A percentile compares a stretch with the other conserved stretches of the same genome.
Conservation (phyloP, 2,329 filamentous ascomycete genomes). For the Cordyceps militaris region DNA sequence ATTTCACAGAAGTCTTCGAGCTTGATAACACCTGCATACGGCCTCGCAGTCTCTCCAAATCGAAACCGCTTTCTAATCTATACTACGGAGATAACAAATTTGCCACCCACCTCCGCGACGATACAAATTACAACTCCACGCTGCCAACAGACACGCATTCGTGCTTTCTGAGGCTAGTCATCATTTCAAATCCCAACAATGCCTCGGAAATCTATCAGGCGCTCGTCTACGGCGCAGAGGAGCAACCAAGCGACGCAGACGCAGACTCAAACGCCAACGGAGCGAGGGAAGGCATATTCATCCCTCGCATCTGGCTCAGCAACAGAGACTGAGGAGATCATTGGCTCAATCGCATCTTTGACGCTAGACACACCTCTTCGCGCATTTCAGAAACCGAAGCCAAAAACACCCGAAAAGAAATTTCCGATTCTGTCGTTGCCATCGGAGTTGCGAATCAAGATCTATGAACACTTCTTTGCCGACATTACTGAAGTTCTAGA, state of each 20-base stretch:
- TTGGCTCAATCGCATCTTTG: conserved; percentile 35
- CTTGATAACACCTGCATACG: background rate
- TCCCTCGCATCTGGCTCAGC: conserved; percentile 30
- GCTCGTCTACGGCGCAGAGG: conserved; percentile 25
- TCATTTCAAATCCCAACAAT: conserved; percentile 3
- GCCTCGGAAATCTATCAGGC: conserved; percentile 22
- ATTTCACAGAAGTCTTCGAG: background rate
- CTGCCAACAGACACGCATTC: conserved; percentile 12
- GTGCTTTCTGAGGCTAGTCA: background rate
- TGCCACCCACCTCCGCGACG: conserved; percentile 1
- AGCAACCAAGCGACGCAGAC: background rate
- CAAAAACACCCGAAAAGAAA: conserved; percentile 31
- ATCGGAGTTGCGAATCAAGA: conserved; percentile 59
- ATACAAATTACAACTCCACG: background rate
- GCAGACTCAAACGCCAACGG: conserved; percentile 23
- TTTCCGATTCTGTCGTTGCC: conserved; percentile 64
- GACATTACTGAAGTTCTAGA: conserved; percentile 51
- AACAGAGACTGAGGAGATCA: conserved; percentile 33
- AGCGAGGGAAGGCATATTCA: conserved; percentile 16
- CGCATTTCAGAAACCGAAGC: conserved; percentile 25
- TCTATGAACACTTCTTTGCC: conserved; percentile 59
- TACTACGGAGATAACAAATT: background rate
- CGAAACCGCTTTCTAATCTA: background rate
- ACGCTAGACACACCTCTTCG: conserved; percentile 33
- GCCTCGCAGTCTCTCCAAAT: background rate